Conservation (phyloP, 2,329 filamentous ascomycete species). For the Monosporascus sp. region DNA sequence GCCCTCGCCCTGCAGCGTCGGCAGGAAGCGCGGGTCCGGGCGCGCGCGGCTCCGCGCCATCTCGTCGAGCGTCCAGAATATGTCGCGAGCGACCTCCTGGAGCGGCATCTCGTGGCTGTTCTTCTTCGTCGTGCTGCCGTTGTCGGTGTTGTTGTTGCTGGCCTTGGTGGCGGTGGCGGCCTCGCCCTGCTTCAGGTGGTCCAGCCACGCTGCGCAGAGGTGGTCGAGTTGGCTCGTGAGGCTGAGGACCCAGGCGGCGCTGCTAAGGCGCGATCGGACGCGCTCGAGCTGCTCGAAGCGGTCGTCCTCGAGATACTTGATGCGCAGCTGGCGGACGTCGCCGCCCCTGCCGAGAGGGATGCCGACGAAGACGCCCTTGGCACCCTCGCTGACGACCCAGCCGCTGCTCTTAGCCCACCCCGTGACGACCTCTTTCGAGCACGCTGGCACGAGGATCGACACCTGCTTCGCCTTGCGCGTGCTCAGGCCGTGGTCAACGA, state of each 20-base stretch:
- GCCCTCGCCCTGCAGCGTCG: conserved; percentile 17
- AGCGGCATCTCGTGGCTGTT: conserved; percentile 3
- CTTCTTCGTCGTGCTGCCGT: not conserved
- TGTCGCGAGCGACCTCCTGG: conserved; percentile 15
- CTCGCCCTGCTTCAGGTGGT: conserved; percentile 4
- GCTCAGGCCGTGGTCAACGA: conserved; percentile 38
- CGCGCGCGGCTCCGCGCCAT: not conserved
- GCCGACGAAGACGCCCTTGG: conserved; percentile 35
- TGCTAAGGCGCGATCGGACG: conserved; percentile 6
- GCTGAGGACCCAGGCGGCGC: conserved; percentile 15
- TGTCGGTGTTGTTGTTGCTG: not conserved
- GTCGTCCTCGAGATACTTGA: conserved; percentile 29
- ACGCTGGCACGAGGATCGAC: conserved; percentile 35
- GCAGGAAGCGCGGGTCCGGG: conserved; percentile 10
- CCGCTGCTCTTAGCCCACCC: conserved; percentile 30
- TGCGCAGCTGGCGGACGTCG: conserved; percentile 26
- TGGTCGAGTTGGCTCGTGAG: conserved; percentile 21
- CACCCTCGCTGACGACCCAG: conserved; percentile 8
- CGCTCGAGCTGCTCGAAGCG: conserved; percentile 26
- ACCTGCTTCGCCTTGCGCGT: conserved; percentile 26
- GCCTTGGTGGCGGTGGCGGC: not conserved
- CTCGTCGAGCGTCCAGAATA: conserved; percentile 17
- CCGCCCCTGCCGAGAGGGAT: conserved; percentile 35
- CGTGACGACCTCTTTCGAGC: conserved; percentile 30
- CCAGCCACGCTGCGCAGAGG: conserved; percentile 18